These are phyloP conservation scores for Penicillium palitans DNA, from an alignment of 2,329 filamentous ascomycete genomes.

Conservation along the genomic window DNA sequence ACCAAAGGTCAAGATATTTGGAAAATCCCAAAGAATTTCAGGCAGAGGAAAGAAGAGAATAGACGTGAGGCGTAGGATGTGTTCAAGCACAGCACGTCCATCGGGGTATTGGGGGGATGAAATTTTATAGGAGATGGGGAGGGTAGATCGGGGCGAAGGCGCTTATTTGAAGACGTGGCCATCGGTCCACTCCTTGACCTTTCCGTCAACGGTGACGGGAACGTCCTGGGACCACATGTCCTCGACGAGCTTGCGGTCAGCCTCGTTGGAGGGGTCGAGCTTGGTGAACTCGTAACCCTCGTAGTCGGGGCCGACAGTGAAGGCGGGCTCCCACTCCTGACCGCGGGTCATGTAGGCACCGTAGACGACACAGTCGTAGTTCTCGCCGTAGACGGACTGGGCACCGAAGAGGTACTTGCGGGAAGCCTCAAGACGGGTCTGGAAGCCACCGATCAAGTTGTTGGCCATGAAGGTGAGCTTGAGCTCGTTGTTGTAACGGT, in stretches of 20 bases:
- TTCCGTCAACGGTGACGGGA: slow-evolving; percentile 74
- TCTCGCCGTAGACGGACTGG: slow-evolving; percentile 82
- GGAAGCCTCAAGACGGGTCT: slow-evolving; percentile 91
- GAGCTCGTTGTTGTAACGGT: slow-evolving; percentile 99
- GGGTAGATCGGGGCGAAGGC: slow-evolving; percentile 17
- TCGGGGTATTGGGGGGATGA: slow-evolving; percentile 24
- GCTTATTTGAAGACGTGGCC: slow-evolving; percentile 99
- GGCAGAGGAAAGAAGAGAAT: slow-evolving; percentile 10
- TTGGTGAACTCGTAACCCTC: slow-evolving; percentile 97
- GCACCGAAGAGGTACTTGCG: slow-evolving; percentile 98
- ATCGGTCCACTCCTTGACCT: slow-evolving; percentile 83
- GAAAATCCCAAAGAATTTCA: slow-evolving; percentile 11
- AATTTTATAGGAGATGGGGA: slow-evolving; percentile 16
- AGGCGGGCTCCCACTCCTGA: slow-evolving; percentile 72
- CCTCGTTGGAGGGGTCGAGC: slow-evolving; percentile 83
- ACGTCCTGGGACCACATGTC: slow-evolving; percentile 92
- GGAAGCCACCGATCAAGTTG: slow-evolving; percentile 98
- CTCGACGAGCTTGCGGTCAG: slow-evolving; percentile 83
- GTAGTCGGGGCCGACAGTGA: slow-evolving; percentile 95
- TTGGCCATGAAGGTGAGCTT: slow-evolving; percentile 98
- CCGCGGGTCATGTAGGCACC: slow-evolving; percentile 95
- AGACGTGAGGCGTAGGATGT: slow-evolving; percentile 8
- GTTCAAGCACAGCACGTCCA: slow-evolving; percentile 11
- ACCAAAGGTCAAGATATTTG: slow-evolving; percentile 19
- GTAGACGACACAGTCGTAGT: slow-evolving; percentile 86